Conservation (phyloP, 169 alveolate genomes). For the Plasmodium sp. region DNA sequence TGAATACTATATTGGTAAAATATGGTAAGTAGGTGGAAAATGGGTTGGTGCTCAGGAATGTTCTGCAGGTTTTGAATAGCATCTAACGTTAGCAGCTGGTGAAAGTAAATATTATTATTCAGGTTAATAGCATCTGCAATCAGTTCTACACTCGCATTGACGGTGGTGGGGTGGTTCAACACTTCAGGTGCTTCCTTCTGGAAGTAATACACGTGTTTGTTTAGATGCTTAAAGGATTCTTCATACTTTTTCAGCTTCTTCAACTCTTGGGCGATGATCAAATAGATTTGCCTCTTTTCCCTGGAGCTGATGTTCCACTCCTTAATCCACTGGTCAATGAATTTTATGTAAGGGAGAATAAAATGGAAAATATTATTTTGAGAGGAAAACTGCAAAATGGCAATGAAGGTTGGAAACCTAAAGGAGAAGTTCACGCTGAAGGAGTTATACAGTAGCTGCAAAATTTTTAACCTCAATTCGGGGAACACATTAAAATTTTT, state of each 20-base stretch:
- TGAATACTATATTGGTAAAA: constrained; percentile 45
- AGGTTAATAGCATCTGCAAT: constrained; percentile 76
- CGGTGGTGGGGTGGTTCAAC: constrained; percentile 46
- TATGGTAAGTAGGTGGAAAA: constrained; percentile 41
- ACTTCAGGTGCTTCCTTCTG: constrained; percentile 36
- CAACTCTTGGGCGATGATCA: constrained; percentile 78
- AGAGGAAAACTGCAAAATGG: constrained; percentile 83
- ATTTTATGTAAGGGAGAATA: constrained; percentile 74
- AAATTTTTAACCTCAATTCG: constrained; percentile 77
- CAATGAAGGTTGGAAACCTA: constrained; percentile 76
- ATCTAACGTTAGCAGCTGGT: constrained; percentile 74
- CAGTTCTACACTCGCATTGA: constrained; percentile 77
- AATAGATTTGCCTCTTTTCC: constrained; percentile 76
- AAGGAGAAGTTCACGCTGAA: constrained; percentile 79
- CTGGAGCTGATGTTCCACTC: constrained; percentile 77
- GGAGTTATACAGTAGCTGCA: constrained; percentile 83
- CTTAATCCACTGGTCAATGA: constrained; percentile 82
- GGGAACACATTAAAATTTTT: constrained; percentile 75
- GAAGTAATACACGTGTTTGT: constrained; percentile 45
- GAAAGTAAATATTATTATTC: constrained; percentile 78
- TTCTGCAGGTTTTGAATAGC: constrained; percentile 75
- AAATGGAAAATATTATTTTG: constrained; percentile 78
- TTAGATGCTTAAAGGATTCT: constrained; percentile 62
- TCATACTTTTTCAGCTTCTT: constrained; percentile 77
- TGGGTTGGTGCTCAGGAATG: constrained; percentile 41